Base-by-base conservation (phyloP, 805 yeast species). In the Candida piceae region DNA sequence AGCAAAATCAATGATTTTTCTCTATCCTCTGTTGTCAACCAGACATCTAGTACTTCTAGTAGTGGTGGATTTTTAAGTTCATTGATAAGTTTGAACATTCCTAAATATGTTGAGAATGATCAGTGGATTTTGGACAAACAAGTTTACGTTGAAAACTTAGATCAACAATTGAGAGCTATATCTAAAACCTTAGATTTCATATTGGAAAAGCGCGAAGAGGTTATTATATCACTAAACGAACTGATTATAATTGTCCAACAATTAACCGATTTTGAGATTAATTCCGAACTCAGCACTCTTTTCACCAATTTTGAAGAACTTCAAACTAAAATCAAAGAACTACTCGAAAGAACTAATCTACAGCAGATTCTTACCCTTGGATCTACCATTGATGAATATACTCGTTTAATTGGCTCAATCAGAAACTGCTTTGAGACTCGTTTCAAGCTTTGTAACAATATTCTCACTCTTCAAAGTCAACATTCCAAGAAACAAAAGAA, bases 321-420 rank as follows among this genome's bases (percentile, higher is more conserved):
- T 7, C 90, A 89, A 53, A 52, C 64, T 23, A 74, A 84, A 44
- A 71, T 89, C 18, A 78, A 78, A 48, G 90, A 85, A 35, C 68
- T 85, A 32, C 64, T 86, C 32, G 88, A 80, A 45, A 73, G 96
- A 42, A 78, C 83, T 42, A 80, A 87, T 40, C 60, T 84, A 60
- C 95, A 86, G 57, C 97, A 90, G 48, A 76, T 88, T 51, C 64
- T 90, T 44, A 87, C 96, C 0, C 63, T 90, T 32, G 95, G 95
- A 2, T 75, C 84, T 18, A 85, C 95, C 1, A 65, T 90, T 27
- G 96, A 90, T 55, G 97, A 89, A 55, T 89, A 93, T 56, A 66
- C 80, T 33, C 72, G 97, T 34, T 66, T 80, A 12, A 76, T 89
- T 18, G 80, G 83, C 8, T 84, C 95, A 20, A 74, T 87, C 22